Evolutionary conservation across 176 grass and related monocot genomes (phyloP).

Genomic region (Areca catechu): DNA sequence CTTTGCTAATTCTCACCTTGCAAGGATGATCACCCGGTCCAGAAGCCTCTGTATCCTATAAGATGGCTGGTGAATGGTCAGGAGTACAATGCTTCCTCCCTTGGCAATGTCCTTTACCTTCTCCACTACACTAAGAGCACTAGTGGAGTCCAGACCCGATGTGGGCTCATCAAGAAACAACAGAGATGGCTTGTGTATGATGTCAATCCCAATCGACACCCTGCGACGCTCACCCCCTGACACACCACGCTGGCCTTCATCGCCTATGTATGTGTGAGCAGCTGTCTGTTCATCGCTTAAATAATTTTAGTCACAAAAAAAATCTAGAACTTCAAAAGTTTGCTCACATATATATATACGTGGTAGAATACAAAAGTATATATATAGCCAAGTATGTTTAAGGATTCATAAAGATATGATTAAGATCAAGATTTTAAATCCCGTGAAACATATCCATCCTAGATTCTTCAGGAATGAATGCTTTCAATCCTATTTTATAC

Average conservation of each 20-base stretch:
- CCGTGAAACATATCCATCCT: too few relatives aligned
- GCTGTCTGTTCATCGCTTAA: slow-evolving; percentile 31
- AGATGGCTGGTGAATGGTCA: slow-evolving; percentile 91
- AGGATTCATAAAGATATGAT: too few relatives aligned
- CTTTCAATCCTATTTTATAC: too few relatives aligned
- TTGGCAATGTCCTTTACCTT: slow-evolving; percentile 63
- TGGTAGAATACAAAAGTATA: too few relatives aligned
- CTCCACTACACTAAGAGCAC: slow-evolving; percentile 57
- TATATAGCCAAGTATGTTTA: too few relatives aligned
- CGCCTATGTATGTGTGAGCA: slow-evolving; percentile 61
- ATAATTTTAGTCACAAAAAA: too few relatives aligned
- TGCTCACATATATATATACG: too few relatives aligned
- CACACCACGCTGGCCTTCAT: slow-evolving; percentile 49
- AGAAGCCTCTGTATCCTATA: slow-evolving; percentile 84
- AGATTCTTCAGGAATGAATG: too few relatives aligned
- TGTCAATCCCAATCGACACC: slow-evolving; percentile 56
- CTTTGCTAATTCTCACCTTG: slow-evolving; percentile 20
- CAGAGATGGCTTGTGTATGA: slow-evolving; percentile 59
- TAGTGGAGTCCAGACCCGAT: slow-evolving; percentile 65
- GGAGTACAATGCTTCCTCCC: slow-evolving; percentile 66
- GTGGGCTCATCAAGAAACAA: slow-evolving; percentile 67
- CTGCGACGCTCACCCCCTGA: slow-evolving; percentile 56
- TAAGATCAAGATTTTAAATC: too few relatives aligned
- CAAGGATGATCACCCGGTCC: slow-evolving; percentile 65
- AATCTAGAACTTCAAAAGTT: too few relatives aligned